These are phyloP conservation scores for Nigrospora sphaerica DNA, from an alignment of 2,329 filamentous ascomycete species.

Conservation along the genomic window DNA sequence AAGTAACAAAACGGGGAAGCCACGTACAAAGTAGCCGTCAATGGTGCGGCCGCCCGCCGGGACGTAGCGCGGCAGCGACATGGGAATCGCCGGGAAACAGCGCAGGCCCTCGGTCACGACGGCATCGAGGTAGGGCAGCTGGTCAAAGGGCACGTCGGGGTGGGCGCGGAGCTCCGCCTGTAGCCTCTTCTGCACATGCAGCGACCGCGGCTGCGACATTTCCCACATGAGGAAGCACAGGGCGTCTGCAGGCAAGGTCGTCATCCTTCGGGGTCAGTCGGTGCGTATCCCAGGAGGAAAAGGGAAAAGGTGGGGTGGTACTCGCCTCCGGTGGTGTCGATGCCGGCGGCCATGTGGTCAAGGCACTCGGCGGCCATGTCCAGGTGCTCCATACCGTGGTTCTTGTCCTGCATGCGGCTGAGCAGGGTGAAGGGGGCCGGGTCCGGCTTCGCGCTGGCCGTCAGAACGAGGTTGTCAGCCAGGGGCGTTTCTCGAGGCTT, in stretches of 20 bases:
- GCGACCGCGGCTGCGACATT: slow-evolving; percentile 52
- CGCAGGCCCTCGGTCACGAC: slow-evolving; percentile 56
- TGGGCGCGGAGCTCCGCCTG: slow-evolving; percentile 42
- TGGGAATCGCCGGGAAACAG: slow-evolving; percentile 58
- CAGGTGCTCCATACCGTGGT: slow-evolving; percentile 37
- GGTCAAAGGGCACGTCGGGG: slow-evolving; percentile 33
- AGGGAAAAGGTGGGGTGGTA: background rate
- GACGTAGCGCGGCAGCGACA: slow-evolving; percentile 57
- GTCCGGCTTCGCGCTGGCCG: slow-evolving; percentile 36
- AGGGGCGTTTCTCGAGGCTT: slow-evolving; percentile 51
- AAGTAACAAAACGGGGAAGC: too few relatives aligned
- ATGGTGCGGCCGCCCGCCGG: slow-evolving; percentile 46
- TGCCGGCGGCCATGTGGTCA: slow-evolving; percentile 65
- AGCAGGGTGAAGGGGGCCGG: slow-evolving; percentile 50
- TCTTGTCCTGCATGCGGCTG: slow-evolving; percentile 48
- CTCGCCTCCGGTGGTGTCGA: slow-evolving; percentile 56
- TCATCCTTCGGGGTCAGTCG: background rate
- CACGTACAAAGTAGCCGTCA: slow-evolving; percentile 40
- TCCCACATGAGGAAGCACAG: slow-evolving; percentile 68
- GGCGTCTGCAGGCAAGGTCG: slow-evolving; percentile 35
- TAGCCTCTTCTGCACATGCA: slow-evolving; percentile 42
- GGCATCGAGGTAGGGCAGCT: slow-evolving; percentile 53
- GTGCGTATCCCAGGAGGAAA: background rate
- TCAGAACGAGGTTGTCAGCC: slow-evolving; percentile 51
- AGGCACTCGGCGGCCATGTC: slow-evolving; percentile 62